Conservation (phyloP, 495 filamentous ascomycete species). For the Amphirosellinia nigrospora region DNA sequence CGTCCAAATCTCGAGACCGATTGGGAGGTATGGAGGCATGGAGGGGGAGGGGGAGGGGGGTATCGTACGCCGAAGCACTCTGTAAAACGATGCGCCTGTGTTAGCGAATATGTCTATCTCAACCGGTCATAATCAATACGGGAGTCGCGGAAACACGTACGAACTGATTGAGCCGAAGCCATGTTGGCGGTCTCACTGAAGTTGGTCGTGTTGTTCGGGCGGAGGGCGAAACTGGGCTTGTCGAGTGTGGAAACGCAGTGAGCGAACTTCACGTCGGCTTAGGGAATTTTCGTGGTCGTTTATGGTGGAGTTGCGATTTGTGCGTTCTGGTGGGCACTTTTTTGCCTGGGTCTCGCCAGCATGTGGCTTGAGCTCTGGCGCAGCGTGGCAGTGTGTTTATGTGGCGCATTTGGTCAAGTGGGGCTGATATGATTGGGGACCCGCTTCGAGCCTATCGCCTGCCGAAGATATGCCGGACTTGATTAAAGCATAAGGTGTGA, state of each 20-base stretch:
- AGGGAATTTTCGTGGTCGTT: slow-evolving; percentile 26
- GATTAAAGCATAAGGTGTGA: not conserved
- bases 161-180: slow-evolving; percentile 29
- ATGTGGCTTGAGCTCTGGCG: slow-evolving; percentile 20
- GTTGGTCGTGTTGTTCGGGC: slow-evolving; percentile 23
- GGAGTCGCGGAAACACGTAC: slow-evolving; percentile 11
- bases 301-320: slow-evolving; percentile 29
- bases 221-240: slow-evolving; percentile 24
- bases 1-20: not conserved
- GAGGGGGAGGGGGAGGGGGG: slow-evolving; percentile 5
- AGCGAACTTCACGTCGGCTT: slow-evolving; percentile 24
- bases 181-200: slow-evolving; percentile 25
- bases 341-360: slow-evolving; percentile 30
- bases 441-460: not conserved
- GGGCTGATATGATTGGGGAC: not conserved
- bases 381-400: too few relatives aligned
- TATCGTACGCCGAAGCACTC: slow-evolving; percentile 31
- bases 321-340: slow-evolving; percentile 25
- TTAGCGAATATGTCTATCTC: slow-evolving; percentile 5
- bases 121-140: too few relatives aligned
- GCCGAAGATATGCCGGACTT: slow-evolving; percentile 30
- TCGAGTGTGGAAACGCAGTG: slow-evolving; percentile 27
- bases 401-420: slow-evolving; percentile 21
- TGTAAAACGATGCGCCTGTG: slow-evolving; percentile 1
- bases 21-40: not conserved